These are phyloP conservation scores for Aspergillus affinis DNA, from an alignment of 495 filamentous ascomycete genomes.

Conservation along the genomic window DNA sequence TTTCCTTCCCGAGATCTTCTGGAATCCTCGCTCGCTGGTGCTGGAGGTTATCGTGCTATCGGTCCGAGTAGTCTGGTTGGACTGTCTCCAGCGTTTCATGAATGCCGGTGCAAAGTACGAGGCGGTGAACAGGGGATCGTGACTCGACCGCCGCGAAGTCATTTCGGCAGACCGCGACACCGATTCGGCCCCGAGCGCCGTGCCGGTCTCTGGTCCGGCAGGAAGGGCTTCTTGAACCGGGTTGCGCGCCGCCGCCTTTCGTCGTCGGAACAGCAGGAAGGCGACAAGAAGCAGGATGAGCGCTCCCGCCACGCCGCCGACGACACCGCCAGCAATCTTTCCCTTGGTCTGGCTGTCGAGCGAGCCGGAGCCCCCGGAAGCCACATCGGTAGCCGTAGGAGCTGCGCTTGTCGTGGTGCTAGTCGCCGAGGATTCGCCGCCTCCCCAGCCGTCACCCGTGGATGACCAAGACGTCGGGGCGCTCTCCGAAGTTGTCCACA, in stretches of 20 bases:
- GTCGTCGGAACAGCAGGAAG: conserved; percentile 52
- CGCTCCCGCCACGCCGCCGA: conserved; percentile 63
- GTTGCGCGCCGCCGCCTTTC: conserved; percentile 24
- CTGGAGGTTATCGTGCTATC: conserved; percentile 38
- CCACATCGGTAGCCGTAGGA: not conserved
- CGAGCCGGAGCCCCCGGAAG: conserved; percentile 4
- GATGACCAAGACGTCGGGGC: not conserved
- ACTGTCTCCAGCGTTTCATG: conserved; percentile 42
- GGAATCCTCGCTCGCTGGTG: conserved; percentile 54
- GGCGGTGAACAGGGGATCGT: conserved; percentile 57
- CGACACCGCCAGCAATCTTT: conserved; percentile 61
- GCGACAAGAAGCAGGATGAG: conserved; percentile 54
- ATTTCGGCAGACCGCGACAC: conserved; percentile 32
- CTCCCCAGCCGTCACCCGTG: not conserved
- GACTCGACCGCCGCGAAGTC: conserved; percentile 50
- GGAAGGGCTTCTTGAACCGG: conserved; percentile 26
- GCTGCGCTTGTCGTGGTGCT: not conserved
- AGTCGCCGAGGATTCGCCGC: not conserved
- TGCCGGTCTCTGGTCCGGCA: conserved; percentile 14
- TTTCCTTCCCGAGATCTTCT: conserved; percentile 69
- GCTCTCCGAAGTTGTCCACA: not conserved
- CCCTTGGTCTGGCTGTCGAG: conserved; percentile 25
- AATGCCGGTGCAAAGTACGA: conserved; percentile 48
- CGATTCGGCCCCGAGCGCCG: conserved; percentile 12
- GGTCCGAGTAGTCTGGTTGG: conserved; percentile 41